Conservation (phyloP, 2,329 filamentous ascomycete species). For the Tolypocladium pustulatum region DNA sequence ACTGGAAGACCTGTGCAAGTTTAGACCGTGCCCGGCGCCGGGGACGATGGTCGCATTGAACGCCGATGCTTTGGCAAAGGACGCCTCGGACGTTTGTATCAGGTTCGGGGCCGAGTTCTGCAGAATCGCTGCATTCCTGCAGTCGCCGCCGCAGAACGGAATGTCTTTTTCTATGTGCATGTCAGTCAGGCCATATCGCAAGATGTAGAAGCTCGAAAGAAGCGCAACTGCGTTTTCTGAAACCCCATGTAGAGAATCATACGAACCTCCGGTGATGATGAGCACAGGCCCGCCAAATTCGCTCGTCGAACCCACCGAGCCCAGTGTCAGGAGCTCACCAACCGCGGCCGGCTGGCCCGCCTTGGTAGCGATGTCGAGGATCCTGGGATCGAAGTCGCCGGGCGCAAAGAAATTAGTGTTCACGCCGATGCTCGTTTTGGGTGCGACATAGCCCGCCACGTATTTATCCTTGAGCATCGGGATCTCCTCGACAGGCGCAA, state of each 20-base stretch:
- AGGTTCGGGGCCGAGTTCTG: slow-evolving; percentile 26
- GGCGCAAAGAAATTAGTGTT: slow-evolving; percentile 44
- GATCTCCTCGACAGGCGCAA: slow-evolving; percentile 29
- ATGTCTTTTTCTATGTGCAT: slow-evolving; percentile 30
- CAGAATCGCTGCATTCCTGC: slow-evolving; percentile 30
- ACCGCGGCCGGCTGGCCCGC: slow-evolving; percentile 45
- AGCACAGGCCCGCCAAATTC: slow-evolving; percentile 43
- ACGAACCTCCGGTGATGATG: slow-evolving; percentile 45
- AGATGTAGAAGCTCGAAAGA: not conserved
- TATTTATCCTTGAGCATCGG: slow-evolving; percentile 19
- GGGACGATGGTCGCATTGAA: slow-evolving; percentile 46
- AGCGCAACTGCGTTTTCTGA: not conserved
- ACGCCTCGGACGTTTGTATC: slow-evolving; percentile 27
- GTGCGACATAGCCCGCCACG: slow-evolving; percentile 41
- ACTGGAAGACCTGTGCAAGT: slow-evolving; percentile 27
- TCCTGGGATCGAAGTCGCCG: slow-evolving; percentile 40
- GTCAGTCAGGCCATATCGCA: not conserved
- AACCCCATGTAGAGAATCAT: not conserved
- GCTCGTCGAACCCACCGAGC: slow-evolving; percentile 20
- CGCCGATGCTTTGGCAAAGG: slow-evolving; percentile 32
- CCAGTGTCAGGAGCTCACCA: slow-evolving; percentile 49
- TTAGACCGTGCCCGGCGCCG: slow-evolving; percentile 39
- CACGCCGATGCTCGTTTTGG: slow-evolving; percentile 32
- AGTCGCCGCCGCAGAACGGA: slow-evolving; percentile 54
- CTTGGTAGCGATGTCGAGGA: slow-evolving; percentile 34